Conservation (phyloP, 305 asterid genomes). For the Plantago coronopus region DNA sequence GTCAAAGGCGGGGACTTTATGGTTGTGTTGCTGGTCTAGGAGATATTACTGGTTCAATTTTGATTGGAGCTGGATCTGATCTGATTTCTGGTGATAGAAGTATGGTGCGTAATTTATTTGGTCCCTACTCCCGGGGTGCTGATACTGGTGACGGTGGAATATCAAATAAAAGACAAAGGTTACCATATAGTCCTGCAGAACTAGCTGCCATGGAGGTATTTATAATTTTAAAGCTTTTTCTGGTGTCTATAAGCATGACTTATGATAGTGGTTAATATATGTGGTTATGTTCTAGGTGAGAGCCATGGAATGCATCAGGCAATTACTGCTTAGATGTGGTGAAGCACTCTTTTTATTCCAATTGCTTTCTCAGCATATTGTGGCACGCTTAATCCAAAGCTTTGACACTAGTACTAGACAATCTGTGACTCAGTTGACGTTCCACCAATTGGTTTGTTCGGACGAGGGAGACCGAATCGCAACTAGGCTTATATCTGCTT, state of each 20-base stretch:
- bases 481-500: slow-evolving; percentile 79
- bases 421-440: slow-evolving; percentile 70
- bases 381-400: slow-evolving; percentile 70
- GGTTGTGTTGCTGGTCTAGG: slow-evolving; percentile 97
- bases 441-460: slow-evolving; percentile 87
- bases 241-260: slow-evolving; percentile 20
- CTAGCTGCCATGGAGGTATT: slow-evolving; percentile 98
- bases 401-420: slow-evolving; percentile 65
- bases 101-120: slow-evolving; percentile 80
- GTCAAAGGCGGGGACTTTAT: slow-evolving; percentile 90
- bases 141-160: slow-evolving; percentile 59
- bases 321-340: slow-evolving; percentile 88
- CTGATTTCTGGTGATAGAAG: slow-evolving; percentile 70
- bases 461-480: slow-evolving; percentile 85
- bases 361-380: slow-evolving; percentile 77
- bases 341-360: slow-evolving; percentile 85
- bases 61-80: slow-evolving; percentile 76
- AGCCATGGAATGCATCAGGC: slow-evolving; percentile 98
- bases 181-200: slow-evolving; percentile 84
- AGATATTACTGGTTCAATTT: slow-evolving; percentile 81
- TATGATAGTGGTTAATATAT: slow-evolving; percentile 17
- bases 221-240: slow-evolving; percentile 18
- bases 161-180: slow-evolving; percentile 77
- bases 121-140: slow-evolving; percentile 60
- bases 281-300: slow-evolving; percentile 61